phyloP scores from a whole-genome alignment of 2,329 filamentous ascomycete genomes.

The Sporothrix humicola region DNA sequence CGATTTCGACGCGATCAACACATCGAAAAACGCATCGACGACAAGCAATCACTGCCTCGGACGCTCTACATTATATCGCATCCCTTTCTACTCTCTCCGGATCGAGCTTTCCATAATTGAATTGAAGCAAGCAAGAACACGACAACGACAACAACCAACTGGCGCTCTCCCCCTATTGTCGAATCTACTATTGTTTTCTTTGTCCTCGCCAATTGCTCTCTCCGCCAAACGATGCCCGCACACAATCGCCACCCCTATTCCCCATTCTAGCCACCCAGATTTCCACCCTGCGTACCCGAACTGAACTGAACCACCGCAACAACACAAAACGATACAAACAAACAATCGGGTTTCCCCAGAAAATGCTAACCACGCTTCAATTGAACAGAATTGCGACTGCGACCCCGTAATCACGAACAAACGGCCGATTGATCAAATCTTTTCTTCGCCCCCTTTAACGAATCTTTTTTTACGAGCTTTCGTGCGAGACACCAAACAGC shows the following conservation, averaged over 20 bases:
- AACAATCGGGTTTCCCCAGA: not conserved
- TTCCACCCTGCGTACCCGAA: not conserved
- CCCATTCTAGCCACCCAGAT: not conserved
- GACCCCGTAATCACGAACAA: not conserved
- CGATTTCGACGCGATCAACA: constrained; percentile 10
- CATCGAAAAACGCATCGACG: not conserved
- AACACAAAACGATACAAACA: not conserved
- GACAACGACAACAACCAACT: not conserved
- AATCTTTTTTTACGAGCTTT: not conserved
- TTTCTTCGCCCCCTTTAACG: not conserved
- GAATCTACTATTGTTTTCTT: not conserved
- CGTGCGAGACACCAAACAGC: constrained; percentile 43
- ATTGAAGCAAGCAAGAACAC: not conserved
- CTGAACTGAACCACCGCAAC: too few relatives aligned
- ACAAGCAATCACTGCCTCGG: not conserved
- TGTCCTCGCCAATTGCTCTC: constrained; percentile 17
- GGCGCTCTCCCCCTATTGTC: not conserved
- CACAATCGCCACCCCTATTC: constrained; percentile 1
- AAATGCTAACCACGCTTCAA: constrained; percentile 14
- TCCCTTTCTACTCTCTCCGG: constrained; percentile 10
- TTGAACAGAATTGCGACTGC: constrained; percentile 6
- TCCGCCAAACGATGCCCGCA: not conserved
- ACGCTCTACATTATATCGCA: not conserved
- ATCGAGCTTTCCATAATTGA: not conserved
- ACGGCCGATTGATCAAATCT: not conserved